Base-by-base conservation (phyloP, 2,329 filamentous ascomycete genomes). In the Diplodia corticola region DNA sequence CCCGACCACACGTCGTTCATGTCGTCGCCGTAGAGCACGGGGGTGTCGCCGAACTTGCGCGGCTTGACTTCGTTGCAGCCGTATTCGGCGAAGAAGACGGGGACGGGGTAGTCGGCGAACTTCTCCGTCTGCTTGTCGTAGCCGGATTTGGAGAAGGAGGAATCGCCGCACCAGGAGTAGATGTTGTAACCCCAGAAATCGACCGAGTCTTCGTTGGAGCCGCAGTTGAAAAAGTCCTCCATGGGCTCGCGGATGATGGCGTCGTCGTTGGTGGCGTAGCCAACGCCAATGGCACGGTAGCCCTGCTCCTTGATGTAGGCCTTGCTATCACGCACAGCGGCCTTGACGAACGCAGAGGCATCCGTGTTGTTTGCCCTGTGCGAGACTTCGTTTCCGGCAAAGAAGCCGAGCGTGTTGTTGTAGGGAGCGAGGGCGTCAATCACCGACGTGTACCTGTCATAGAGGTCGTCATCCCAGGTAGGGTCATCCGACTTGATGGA, bases 131-230 rank as follows among this genome's bases (percentile, higher is more conserved):
- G 91, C 66, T 88, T 85, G 70, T 89, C 84, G 81, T 93, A 99
- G 64, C 92, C 92, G 3, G 95, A 97, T 67, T 84, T 76, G 44
- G 83, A 75, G 82, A 90, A 96, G 74, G 83, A 87, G 75, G 91
- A 96, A 72, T 93, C 79, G 72, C 94, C 95, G 78, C 95, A 99
- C 95, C 95, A 99, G 64, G 93, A 96, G 86, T 99, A 99, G 82
- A 98, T 97, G 85, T 99, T 99, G 89, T 98, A 98, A 67, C 95
- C 95, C 91, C 93, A 99, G 85, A 96, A 98, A 80, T 99, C 95
- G 71, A 98, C 96, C 68, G 90, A 79, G 75, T 81, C 80, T 9
- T 83, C 81, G 40, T 59, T 20, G 66, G 83, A 76, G 68, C 93
- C 91, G 77, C 95, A 99, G 85, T 97, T 93, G 83, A 99, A 97